These are phyloP conservation scores for Ceriops tagal DNA, from an alignment of 345 rosid species.

Conservation along the genomic window DNA sequence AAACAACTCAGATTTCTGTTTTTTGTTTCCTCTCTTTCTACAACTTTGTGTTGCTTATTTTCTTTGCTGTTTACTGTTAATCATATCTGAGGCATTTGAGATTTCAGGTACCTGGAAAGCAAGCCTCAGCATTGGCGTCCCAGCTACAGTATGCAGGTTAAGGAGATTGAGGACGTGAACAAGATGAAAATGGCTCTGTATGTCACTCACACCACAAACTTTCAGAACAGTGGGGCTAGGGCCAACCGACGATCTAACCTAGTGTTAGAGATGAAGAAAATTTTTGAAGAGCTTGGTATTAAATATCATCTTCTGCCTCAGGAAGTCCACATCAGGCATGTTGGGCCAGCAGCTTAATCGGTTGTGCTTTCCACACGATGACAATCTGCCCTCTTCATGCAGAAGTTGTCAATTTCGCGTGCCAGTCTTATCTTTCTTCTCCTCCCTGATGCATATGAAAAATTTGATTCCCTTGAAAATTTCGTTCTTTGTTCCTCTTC, in stretches of 20 bases:
- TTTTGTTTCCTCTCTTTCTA: too few species aligned
- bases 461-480: too few species aligned
- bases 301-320: constrained; percentile 64
- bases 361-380: constrained; percentile 4
- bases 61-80: background rate
- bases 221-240: constrained; percentile 55
- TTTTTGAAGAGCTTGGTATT: constrained; percentile 54
- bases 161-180: constrained; percentile 68
- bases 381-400: background rate
- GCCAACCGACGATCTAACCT: constrained; percentile 55
- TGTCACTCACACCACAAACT: constrained; percentile 61
- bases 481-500: too few species aligned
- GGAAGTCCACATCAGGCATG: constrained; percentile 42
- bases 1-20: too few species aligned
- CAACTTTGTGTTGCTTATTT: background rate
- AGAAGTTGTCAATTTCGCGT: too few species aligned
- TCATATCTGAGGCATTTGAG: background rate
- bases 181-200: constrained; percentile 64
- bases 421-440: too few species aligned
- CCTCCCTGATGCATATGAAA: too few species aligned
- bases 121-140: constrained; percentile 63
- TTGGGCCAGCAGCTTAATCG: constrained; percentile 19
- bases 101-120: constrained; percentile 62
- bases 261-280: constrained; percentile 48
- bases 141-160: constrained; percentile 44